phyloP scores from a whole-genome alignment of 306 rosid genomes.

The Senna siamea region DNA sequence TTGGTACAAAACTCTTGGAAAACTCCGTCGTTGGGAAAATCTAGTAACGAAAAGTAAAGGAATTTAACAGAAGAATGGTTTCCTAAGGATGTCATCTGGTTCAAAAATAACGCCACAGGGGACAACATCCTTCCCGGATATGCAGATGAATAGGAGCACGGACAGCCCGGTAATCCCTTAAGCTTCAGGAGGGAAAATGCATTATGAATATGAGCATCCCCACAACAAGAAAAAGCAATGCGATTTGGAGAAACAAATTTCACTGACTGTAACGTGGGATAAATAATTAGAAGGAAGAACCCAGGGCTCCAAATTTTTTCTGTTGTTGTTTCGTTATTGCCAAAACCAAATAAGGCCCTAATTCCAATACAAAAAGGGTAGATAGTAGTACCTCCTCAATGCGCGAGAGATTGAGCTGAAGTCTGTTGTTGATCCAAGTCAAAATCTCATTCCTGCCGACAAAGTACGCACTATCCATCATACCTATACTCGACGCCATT shows the following conservation, averaged over 20 bases:
- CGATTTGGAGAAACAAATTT: background rate
- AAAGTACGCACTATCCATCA: constrained; percentile 95
- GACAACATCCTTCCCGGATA: background rate
- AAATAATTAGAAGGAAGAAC: background rate
- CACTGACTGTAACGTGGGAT: background rate
- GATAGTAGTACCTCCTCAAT: constrained; percentile 89
- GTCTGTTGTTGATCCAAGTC: constrained; percentile 87
- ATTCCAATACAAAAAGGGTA: constrained; percentile 17
- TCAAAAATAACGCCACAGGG: background rate
- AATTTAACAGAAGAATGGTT: background rate
- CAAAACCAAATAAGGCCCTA: constrained; percentile 1
- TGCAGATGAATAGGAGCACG: background rate
- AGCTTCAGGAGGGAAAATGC: background rate
- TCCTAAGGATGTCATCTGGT: background rate
- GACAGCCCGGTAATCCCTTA: background rate
- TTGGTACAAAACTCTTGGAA: background rate
- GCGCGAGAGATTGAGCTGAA: constrained; percentile 87
- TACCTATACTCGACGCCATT: constrained; percentile 91
- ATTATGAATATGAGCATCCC: background rate
- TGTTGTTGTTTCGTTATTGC: background rate
- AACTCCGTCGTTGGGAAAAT: background rate
- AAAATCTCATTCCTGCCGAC: constrained; percentile 95
- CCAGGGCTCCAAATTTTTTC: background rate
- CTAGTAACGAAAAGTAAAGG: background rate
- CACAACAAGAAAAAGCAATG: constrained; percentile 4